These are phyloP conservation scores for Fusarium pininemorale DNA, from an alignment of 2,329 filamentous ascomycete species.

Conservation along the genomic window DNA sequence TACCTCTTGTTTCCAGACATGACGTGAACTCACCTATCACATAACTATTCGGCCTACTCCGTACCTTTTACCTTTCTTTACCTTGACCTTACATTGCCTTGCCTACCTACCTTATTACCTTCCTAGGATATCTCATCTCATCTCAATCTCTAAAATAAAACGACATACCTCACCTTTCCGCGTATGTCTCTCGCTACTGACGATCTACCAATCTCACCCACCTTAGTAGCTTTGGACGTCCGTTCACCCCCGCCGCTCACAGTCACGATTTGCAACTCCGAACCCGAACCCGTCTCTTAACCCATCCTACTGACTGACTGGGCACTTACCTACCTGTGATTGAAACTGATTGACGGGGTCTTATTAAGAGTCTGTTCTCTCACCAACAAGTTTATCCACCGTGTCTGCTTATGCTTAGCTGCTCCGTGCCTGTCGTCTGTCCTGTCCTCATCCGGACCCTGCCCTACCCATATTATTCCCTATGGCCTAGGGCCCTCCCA, in stretches of 20 bases:
- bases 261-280: conserved; percentile 16
- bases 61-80: conserved; percentile 2
- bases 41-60: conserved; percentile 12
- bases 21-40: conserved; percentile 44
- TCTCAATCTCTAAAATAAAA: neutral
- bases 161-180: neutral
- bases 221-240: conserved; percentile 16
- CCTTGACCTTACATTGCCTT: neutral
- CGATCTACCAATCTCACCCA: conserved; percentile 5
- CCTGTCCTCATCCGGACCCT: conserved; percentile 34
- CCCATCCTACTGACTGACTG: neutral
- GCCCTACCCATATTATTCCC: conserved; percentile 2
- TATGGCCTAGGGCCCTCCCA: conserved; percentile 46
- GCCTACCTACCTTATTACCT: neutral
- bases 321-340: neutral
- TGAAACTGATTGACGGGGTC: neutral
- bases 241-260: conserved; percentile 26
- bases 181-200: neutral
- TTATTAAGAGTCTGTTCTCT: neutral
- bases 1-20: conserved; percentile 36
- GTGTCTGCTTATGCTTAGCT: conserved; percentile 30
- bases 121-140: neutral
- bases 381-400: neutral
- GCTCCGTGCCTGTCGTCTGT: conserved; percentile 31
- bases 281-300: conserved; percentile 5